A percentile compares a stretch with the other conserved stretches of the same genome.
Conservation (phyloP, 257 asterid genomes). For the Gentiana dahurica region DNA sequence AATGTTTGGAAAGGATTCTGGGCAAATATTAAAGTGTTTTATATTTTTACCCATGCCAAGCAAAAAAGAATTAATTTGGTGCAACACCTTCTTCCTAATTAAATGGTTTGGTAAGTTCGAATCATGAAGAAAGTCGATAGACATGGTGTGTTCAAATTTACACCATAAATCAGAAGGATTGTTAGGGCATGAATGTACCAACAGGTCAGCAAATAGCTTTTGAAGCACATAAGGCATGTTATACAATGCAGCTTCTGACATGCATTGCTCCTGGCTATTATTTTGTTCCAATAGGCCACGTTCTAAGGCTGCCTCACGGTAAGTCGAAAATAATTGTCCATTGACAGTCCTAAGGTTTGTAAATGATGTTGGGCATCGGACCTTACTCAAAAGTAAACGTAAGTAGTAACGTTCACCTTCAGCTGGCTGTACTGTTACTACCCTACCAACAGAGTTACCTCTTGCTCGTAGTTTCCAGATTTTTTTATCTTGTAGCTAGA, state of each 20-base stretch:
- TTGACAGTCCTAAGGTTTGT: background rate
- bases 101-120: too few species aligned
- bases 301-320: background rate
- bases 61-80: too few species aligned
- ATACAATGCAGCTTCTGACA: background rate
- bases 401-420: background rate
- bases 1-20: too few species aligned
- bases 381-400: background rate
- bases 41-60: too few species aligned
- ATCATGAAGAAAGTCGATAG: background rate
- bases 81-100: too few species aligned
- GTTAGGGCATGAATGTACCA: background rate
- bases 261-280: background rate
- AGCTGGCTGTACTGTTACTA: background rate
- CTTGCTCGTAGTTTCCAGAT: too few species aligned
- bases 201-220: background rate
- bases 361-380: background rate
- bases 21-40: too few species aligned
- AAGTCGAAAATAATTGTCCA: background rate
- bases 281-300: background rate
- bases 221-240: slow-evolving; percentile 1
- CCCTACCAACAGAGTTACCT: too few species aligned
- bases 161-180: background rate
- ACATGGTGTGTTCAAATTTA: background rate
- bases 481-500: background rate